Percentiles rank a stretch among this genome's conserved stretches.
Conservation (phyloP, 768 basidiomycete species). For the Boletus rex-veris region DNA sequence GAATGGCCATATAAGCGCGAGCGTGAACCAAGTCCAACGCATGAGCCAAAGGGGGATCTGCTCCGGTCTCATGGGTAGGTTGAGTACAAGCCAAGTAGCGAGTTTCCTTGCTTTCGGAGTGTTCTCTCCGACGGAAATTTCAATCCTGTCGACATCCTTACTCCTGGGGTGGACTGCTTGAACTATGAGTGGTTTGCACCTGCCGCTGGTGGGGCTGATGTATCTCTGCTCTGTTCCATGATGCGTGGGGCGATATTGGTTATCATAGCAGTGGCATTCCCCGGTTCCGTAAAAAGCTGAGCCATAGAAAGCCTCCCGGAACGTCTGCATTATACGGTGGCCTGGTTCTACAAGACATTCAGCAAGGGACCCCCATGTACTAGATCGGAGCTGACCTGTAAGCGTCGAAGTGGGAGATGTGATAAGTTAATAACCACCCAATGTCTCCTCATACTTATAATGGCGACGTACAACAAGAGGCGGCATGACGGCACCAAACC, state of each 20-base stretch:
- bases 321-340: too few species aligned
- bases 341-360: not conserved
- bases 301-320: too few species aligned
- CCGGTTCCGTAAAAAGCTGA: too few species aligned
- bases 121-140: not conserved
- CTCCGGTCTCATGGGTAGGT: not conserved
- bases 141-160: too few species aligned
- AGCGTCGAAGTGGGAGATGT: not conserved
- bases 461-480: too few species aligned
- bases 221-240: slow-evolving; percentile 20
- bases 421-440: not conserved
- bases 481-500: too few species aligned
- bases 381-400: slow-evolving; percentile 1
- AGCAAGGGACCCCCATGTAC: not conserved
- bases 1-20: slow-evolving; percentile 17
- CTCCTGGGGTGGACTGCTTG: slow-evolving; percentile 19
- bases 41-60: slow-evolving; percentile 7
- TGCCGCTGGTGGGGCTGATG: slow-evolving; percentile 23
- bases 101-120: slow-evolving; percentile 7
- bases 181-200: slow-evolving; percentile 20
- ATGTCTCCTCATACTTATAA: not conserved
- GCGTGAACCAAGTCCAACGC: slow-evolving; percentile 16
- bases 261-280: slow-evolving; percentile 9
- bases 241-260: slow-evolving; percentile 12
- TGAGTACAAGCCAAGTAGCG: slow-evolving; percentile 17